Percentiles rank a stretch among this genome's conserved stretches.
phyloP scores from a whole-genome alignment of 257 asterid species.

The Solanum rostratum region DNA sequence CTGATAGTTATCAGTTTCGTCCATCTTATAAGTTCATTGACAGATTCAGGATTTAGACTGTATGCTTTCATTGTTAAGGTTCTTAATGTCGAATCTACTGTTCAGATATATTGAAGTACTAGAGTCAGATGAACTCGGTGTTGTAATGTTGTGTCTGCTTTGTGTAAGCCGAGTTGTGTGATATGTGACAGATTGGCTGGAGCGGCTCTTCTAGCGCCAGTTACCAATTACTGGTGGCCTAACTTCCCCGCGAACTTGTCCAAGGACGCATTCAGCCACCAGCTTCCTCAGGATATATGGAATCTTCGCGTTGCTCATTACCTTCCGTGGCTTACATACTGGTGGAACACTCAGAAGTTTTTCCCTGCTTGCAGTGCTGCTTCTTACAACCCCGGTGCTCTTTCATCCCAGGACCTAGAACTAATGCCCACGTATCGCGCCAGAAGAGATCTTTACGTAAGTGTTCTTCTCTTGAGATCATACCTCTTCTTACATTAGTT shows the following conservation, averaged over 20 bases:
- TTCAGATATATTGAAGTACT: not conserved
- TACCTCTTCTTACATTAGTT: not conserved
- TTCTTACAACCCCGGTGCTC: slow-evolving; percentile 12
- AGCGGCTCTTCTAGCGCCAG: slow-evolving; percentile 71
- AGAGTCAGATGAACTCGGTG: not conserved
- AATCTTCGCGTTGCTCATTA: slow-evolving; percentile 65
- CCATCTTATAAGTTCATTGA: not conserved
- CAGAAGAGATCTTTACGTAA: not conserved
- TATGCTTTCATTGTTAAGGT: not conserved
- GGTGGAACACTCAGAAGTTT: slow-evolving; percentile 90
- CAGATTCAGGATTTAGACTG: too few relatives aligned
- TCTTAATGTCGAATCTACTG: not conserved
- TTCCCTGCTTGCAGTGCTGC: slow-evolving; percentile 44
- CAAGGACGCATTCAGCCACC: slow-evolving; percentile 27
- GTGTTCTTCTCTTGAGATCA: not conserved
- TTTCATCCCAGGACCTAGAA: slow-evolving; percentile 50
- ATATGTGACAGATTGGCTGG: slow-evolving; percentile 68
- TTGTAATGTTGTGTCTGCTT: not conserved
- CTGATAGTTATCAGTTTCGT: not conserved
- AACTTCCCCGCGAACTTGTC: slow-evolving; percentile 67
- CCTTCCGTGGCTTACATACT: slow-evolving; percentile 71
- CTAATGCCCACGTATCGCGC: slow-evolving; percentile 22
- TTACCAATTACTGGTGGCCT: slow-evolving; percentile 79
- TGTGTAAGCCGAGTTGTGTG: not conserved
- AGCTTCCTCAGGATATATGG: slow-evolving; percentile 62